Conservation (phyloP, 1,284 basidiomycete species). For the Malassezia cuniculi region DNA sequence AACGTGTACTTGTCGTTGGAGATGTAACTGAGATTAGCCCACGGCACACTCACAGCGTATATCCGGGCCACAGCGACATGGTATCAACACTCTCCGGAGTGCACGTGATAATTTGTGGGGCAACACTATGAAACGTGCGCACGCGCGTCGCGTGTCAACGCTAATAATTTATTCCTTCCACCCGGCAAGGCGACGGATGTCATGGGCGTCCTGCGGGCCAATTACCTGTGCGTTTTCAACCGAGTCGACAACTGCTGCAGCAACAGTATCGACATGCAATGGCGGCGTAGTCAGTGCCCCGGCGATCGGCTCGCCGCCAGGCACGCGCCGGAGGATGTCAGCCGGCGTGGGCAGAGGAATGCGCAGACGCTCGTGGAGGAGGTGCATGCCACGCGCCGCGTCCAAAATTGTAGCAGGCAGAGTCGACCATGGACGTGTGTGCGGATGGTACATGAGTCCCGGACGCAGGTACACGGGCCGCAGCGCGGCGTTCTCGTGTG, state of each 20-base stretch:
- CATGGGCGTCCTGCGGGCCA: conserved; percentile 21
- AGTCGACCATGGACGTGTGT: conserved; percentile 72
- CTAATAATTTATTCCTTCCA: conserved; percentile 11
- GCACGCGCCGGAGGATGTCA: conserved; percentile 15
- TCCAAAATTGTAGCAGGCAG: conserved; percentile 73
- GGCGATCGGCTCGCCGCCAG: conserved; percentile 53
- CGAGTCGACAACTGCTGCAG: conserved; percentile 58
- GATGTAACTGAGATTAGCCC: too few species aligned
- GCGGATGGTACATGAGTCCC: conserved; percentile 84
- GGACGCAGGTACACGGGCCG: conserved; percentile 13
- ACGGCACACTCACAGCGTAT: conserved; percentile 9
- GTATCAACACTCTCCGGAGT: neutral
- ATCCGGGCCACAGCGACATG: conserved; percentile 15
- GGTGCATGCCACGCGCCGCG: conserved; percentile 46
- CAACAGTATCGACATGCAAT: conserved; percentile 90
- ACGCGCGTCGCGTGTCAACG: neutral
- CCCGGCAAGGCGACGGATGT: conserved; percentile 28
- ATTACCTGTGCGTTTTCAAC: conserved; percentile 45
- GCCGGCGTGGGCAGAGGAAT: conserved; percentile 56
- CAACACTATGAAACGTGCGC: neutral
- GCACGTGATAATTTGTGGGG: neutral
- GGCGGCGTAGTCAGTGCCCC: conserved; percentile 68
- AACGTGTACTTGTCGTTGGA: conserved; percentile 6
- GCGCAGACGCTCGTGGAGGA: conserved; percentile 12
- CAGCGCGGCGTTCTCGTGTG: conserved; percentile 8